Base-by-base conservation (phyloP, 2,329 filamentous ascomycete genomes). In the Aspergillus costaricaensis region DNA sequence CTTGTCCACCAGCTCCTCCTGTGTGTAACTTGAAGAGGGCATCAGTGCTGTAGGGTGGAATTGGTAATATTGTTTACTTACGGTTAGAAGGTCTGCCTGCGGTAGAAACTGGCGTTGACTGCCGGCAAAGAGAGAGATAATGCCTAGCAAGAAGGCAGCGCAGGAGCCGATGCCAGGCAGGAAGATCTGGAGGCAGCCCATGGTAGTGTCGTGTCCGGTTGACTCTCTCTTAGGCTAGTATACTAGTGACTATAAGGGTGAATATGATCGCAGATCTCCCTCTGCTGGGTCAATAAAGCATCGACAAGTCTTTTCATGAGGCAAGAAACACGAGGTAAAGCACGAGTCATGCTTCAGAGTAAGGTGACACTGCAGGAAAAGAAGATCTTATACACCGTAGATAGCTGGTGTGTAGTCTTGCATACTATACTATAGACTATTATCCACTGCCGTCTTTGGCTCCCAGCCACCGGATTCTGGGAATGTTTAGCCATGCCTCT, bases 91-190 rank as follows among this genome's bases (percentile, higher is more conserved):
- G 44, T 52, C 39, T n/a, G 44, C 58, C 52, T 60, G 25, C 1
- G 58, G 58, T 4, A 60, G 38, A 14, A 54, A 43, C 49, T 60
- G 58, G 23, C 58, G 52, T 48, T 60, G 58, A 3, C 43, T 56
- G 15, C 58, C 58, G 0, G 58, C 17, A 19, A 60, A 60, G 4
- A 60, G 52, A 30, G 52, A 60, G 5, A 60, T 38, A 4, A 60
- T 53, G 2, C 58, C 58, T 25, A 60, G 27, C 2, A 60, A 7
- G 27, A 60, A 60, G 12, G 58, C 53, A 19, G 36, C 15, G 36
- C 55, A 60, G 3, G 58, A 60, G 25, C 44, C 43, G 15, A 56
- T 27, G 41, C 32, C 32, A 5, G 58, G 58, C 17, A 60, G 15
- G 8, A 60, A 36, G 9, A 53, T 17, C 14, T 21, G 58, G 3